Conservation (phyloP, 331 rosid species). For the Erythrophleum ivorense region DNA sequence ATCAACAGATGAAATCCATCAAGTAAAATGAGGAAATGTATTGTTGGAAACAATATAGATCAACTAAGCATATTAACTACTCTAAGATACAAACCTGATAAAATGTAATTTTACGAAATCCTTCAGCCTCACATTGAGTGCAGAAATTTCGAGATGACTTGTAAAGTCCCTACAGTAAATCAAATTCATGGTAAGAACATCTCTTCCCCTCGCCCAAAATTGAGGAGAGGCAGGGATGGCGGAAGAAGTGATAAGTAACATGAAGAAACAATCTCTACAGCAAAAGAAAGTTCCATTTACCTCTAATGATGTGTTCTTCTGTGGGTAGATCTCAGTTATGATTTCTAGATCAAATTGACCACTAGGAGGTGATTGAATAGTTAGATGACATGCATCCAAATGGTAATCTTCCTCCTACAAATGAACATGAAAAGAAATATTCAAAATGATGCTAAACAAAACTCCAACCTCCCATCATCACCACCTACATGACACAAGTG, state of each 20-base stretch:
- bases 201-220: not conserved
- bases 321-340: conserved; percentile 75
- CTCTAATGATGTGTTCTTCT: conserved; percentile 93
- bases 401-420: conserved; percentile 73
- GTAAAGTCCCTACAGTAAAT: conserved; percentile 80
- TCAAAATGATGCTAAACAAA: conserved; percentile 5
- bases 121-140: conserved; percentile 99
- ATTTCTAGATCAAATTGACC: conserved; percentile 79
- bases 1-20: conserved; percentile 46
- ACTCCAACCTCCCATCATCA: not conserved
- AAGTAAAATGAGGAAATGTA: conserved; percentile 35
- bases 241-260: conserved; percentile 13
- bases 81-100: conserved; percentile 68
- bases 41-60: conserved; percentile 24
- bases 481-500: not conserved
- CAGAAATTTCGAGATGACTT: conserved; percentile 95
- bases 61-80: conserved; percentile 4
- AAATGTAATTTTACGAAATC: conserved; percentile 93
- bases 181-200: conserved; percentile 39
- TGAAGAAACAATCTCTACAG: not conserved
- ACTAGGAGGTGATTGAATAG: conserved; percentile 70
- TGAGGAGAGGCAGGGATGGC: too few species aligned
- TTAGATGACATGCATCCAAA: conserved; percentile 79
- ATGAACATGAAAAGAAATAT: not conserved
- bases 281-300: conserved; percentile 41